phyloP scores from a whole-genome alignment of 768 basidiomycete species.

The Holtermanniella nyarrowii region DNA sequence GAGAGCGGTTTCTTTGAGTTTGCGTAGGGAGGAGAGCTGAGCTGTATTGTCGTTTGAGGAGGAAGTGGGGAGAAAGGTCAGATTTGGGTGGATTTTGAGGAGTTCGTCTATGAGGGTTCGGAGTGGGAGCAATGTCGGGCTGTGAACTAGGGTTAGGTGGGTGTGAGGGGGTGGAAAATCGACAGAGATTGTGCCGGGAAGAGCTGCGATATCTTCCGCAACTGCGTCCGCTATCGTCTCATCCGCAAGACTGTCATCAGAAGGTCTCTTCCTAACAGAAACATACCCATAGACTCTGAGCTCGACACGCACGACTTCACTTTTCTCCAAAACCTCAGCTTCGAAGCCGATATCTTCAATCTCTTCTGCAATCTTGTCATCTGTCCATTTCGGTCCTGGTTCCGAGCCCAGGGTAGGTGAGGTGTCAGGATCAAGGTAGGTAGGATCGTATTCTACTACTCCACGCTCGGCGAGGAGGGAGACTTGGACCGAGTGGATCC shows the following conservation, averaged over 20 bases:
- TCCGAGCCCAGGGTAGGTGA: slow-evolving; percentile 8
- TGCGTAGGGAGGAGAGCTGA: slow-evolving; percentile 39
- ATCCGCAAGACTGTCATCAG: slow-evolving; percentile 22
- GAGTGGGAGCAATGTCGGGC: slow-evolving; percentile 34
- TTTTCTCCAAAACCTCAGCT: slow-evolving; percentile 36
- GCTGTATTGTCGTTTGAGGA: slow-evolving; percentile 22
- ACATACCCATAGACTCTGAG: slow-evolving; percentile 37
- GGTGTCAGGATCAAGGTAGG: slow-evolving; percentile 20
- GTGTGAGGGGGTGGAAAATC: slow-evolving; percentile 25
- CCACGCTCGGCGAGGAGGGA: slow-evolving; percentile 93
- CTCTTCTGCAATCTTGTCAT: slow-evolving; percentile 75
- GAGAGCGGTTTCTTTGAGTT: slow-evolving; percentile 37
- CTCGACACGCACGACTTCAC: slow-evolving; percentile 31
- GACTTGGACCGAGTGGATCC: slow-evolving; percentile 86
- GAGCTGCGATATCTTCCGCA: slow-evolving; percentile 8
- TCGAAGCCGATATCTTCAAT: slow-evolving; percentile 54
- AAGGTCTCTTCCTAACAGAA: neutral
- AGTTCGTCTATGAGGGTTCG: slow-evolving; percentile 38
- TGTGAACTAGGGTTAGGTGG: slow-evolving; percentile 30
- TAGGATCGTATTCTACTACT: slow-evolving; percentile 76
- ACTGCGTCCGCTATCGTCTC: slow-evolving; percentile 17
- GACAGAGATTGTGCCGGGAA: slow-evolving; percentile 30
- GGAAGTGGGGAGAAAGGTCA: slow-evolving; percentile 37
- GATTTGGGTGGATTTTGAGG: slow-evolving; percentile 24
- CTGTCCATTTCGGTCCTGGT: slow-evolving; percentile 50